A percentile compares a stretch with the other conserved stretches of the same genome.
Conservation (phyloP, 169 alveolate genomes). For the Babesia ovata region DNA sequence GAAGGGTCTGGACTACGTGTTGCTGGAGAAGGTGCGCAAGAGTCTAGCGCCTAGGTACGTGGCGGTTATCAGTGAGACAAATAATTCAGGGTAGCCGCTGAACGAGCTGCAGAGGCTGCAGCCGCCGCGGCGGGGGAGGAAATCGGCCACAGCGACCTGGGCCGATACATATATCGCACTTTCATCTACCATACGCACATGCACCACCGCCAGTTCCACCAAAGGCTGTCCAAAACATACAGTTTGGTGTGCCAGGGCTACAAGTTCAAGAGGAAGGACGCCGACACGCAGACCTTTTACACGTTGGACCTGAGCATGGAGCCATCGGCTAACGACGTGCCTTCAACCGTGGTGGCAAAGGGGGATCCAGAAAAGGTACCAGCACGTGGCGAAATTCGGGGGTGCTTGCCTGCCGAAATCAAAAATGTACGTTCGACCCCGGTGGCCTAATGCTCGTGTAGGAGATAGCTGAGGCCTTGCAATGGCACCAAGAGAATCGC, state of each 20-base stretch:
- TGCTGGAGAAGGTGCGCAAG: conserved; percentile 73
- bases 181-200: conserved; percentile 73
- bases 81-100: background rate
- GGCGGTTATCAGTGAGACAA: background rate
- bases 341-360: conserved; percentile 56
- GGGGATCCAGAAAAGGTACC: conserved; percentile 36
- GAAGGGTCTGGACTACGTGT: conserved; percentile 77
- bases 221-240: conserved; percentile 56
- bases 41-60: conserved; percentile 40
- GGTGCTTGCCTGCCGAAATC: background rate
- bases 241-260: conserved; percentile 56
- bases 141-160: conserved; percentile 53
- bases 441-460: background rate
- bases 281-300: conserved; percentile 42
- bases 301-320: conserved; percentile 64
- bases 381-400: conserved; percentile 3
- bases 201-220: conserved; percentile 69
- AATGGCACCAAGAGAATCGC: conserved; percentile 67
- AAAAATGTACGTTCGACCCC: conserved; percentile 2
- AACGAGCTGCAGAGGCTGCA: conserved; percentile 13
- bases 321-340: conserved; percentile 68
- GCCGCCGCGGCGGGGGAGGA: conserved; percentile 18
- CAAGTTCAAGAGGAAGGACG: conserved; percentile 21
- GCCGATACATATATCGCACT: conserved; percentile 63
- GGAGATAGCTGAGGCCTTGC: conserved; percentile 51